Evolutionary conservation across 176 grass and related monocot species (phyloP).

Genomic region (Aechmea fasciata): DNA sequence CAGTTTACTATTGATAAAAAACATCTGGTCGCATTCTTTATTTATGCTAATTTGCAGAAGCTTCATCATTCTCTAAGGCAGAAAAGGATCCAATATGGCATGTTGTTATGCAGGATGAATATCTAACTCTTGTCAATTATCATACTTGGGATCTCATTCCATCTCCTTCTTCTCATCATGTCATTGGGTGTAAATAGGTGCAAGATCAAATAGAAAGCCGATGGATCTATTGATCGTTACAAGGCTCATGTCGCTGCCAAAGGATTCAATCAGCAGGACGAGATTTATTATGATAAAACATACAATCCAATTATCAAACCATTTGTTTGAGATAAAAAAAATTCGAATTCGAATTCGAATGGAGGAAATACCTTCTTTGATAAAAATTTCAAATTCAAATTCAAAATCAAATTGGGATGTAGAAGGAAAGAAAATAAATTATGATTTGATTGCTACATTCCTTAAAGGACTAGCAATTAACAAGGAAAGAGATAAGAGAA

Average conservation of each 20-base stretch:
- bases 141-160: neutral
- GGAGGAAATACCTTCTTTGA: too few relatives aligned
- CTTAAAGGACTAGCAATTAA: too few relatives aligned
- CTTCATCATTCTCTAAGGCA: neutral
- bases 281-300: neutral
- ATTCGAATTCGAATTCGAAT: too few relatives aligned
- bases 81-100: neutral
- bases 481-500: too few relatives aligned
- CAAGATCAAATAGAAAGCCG: neutral
- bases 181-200: neutral
- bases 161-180: neutral
- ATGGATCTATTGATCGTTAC: neutral
- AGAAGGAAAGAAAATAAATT: too few relatives aligned
- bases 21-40: neutral
- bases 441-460: too few relatives aligned
- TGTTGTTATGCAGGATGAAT: neutral
- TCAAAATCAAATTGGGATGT: too few relatives aligned
- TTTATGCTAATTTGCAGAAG: neutral
- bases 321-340: too few relatives aligned
- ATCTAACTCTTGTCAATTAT: neutral
- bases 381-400: too few relatives aligned
- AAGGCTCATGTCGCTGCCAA: neutral
- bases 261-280: neutral
- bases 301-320: neutral
- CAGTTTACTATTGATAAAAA: neutral